Base-by-base conservation (phyloP, 805 yeast genomes). In the Starmerella bombi region DNA sequence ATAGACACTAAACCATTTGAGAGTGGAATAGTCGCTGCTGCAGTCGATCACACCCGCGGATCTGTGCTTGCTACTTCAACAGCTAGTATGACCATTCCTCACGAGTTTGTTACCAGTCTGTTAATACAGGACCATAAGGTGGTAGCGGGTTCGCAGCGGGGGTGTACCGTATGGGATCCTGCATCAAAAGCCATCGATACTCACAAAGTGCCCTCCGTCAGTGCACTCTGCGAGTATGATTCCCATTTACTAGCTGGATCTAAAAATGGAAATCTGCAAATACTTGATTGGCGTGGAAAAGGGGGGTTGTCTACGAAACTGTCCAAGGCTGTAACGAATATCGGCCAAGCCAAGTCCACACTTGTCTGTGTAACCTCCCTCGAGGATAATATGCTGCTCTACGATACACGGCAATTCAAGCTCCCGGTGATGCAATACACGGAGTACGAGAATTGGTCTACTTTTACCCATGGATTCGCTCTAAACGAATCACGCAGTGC, bases 401-500 rank as follows among this genome's bases (percentile, higher is more conserved):
- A 29, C 33, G 54, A 50, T 31, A n/a, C 18, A 21, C 42, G 54
- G 5, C 14, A 14, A 4, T 29, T 27, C 9, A 9, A 14, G 3
- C 22, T 18, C 9, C 42, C 49, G 3, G 25, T 41, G 12, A 23
- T 28, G 5, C 39, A 29, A 33, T 49, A 27, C 25, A 27, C 37
- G n/a, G 43, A 41, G 19, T 50, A 50, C 38, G 25, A 32, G 17
- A 50, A 50, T 34, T 40, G 46, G 43, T 40, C 48, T 3, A 34
- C 43, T 5, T 25, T 32, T 7, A n/a, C 8, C 10, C 46, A 42
- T 25, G 53, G 53, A 9, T 28, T 46, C 27, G 43, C 49, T 3
- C 19, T 48, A 18, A 36, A 36, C 28, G 38, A 42, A 1, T n/a
- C 19, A 14, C 12, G 16, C 3, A 19, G 22, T 4, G 17, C 34